Base-by-base conservation (phyloP, 2,329 filamentous ascomycete species). In the Fusarium verticillioides region DNA sequence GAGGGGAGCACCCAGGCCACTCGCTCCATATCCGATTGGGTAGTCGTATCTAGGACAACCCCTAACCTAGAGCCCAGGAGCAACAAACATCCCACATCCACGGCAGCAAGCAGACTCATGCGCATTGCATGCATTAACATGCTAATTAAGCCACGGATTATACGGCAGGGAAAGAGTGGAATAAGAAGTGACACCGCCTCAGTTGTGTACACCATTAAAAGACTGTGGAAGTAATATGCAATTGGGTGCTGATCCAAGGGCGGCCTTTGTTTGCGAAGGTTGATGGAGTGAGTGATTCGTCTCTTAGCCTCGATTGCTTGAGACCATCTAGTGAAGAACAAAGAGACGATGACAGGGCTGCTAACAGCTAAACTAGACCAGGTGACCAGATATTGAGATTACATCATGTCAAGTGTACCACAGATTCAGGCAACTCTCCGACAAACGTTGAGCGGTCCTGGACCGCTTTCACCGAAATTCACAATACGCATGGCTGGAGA, bases 81-180 rank as follows among this genome's bases (percentile, higher is more conserved):
- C 39, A 72, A 65, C 71, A 78, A 78, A 78, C 76, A 77, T 74
- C 63, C 75, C 73, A 78, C 76, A 77, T 71, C 60, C 73, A 77
- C 72, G 67, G 65, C 59, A 58, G 61, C 66, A 76, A 58, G 61
- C 66, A 76, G 74, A 74, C 63, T 76, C 74, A 73, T 78, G 76
- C 73, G 75, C 69, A 71, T 78, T 76, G 76, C 72, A 73, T 74
- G 76, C 76, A 78, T 78, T 78, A 69, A 76, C 58, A 47, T 42
- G 30, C 52, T 59, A 64, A 67, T 69, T 64, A 68, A 63, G 56
- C 49, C 54, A 70, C 65, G 64, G 73, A 56, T 58, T 68, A 75
- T 75, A 75, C 73, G 62, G 53, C 65, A 67, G 21, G 66, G 60
- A 65, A 52, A 60, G 66, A 58, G 65, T 62, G 69, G 67, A 68